Evolutionary conservation across 495 filamentous ascomycete genomes (phyloP).

Genomic region (Neurospora sp.): DNA sequence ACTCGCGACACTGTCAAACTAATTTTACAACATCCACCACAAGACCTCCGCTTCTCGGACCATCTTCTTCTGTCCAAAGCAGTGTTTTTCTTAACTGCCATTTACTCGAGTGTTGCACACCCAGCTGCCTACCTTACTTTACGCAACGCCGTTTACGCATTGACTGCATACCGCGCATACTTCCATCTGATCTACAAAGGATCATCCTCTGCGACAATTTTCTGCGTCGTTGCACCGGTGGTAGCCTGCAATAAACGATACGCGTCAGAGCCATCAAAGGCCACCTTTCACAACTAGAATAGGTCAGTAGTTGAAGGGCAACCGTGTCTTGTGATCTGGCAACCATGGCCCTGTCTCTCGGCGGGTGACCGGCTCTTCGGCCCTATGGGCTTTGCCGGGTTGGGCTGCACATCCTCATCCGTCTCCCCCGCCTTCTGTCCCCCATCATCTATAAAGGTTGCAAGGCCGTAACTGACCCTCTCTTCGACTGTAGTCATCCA

Average conservation of each 20-base stretch:
- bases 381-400: not conserved
- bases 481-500: not conserved
- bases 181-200: not conserved
- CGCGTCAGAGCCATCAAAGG: not conserved
- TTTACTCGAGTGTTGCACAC: not conserved
- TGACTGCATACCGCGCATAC: not conserved
- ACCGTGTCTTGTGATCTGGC: not conserved
- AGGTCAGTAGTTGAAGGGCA: not conserved
- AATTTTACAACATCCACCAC: not conserved
- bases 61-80: not conserved
- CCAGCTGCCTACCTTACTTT: not conserved
- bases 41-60: not conserved
- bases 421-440: not conserved
- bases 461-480: not conserved
- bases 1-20: not conserved
- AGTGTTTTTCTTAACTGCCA: not conserved
- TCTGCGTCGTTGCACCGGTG: not conserved
- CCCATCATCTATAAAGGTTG: not conserved
- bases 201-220: not conserved
- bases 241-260: not conserved
- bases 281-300: not conserved
- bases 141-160: not conserved
- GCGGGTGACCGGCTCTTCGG: not conserved
- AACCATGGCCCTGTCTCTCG: not conserved
- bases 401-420: not conserved